Conservation (phyloP, 1,284 basidiomycete species). For the Golubevia pallescens region DNA sequence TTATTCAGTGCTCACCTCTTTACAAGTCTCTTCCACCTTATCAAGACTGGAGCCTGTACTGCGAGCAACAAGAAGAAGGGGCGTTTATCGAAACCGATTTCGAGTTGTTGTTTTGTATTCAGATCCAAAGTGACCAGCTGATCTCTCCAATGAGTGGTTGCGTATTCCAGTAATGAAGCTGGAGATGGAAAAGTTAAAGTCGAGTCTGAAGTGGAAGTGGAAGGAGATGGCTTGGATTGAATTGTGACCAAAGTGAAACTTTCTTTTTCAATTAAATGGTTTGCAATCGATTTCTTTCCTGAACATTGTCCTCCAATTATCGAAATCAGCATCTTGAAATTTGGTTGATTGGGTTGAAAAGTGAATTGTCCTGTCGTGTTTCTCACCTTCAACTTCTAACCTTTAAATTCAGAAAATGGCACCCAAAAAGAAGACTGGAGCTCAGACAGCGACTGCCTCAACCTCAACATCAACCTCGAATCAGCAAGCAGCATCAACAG, state of each 20-base stretch:
- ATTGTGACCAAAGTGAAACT: conserved; percentile 19
- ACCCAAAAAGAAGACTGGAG: no score
- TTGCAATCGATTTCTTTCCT: conserved; percentile 43
- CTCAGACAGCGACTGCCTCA: no score
- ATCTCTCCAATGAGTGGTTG: conserved; percentile 50
- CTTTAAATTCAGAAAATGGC: no score
- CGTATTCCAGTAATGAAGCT: conserved; percentile 42
- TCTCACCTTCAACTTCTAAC: no score
- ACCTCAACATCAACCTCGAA: no score
- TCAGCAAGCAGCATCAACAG: neutral
- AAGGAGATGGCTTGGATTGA: neutral
- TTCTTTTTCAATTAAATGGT: conserved; percentile 37
- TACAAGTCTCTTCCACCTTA: neutral
- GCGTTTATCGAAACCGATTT: conserved; percentile 50
- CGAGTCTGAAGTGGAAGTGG: neutral
- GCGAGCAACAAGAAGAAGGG: conserved; percentile 53
- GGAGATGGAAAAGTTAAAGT: conserved; percentile 5
- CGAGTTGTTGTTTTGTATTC: conserved; percentile 17
- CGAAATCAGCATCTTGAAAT: conserved; percentile 56
- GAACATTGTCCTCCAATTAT: conserved; percentile 39
- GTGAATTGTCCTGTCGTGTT: conserved; percentile 13
- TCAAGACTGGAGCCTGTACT: conserved; percentile 40
- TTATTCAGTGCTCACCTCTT: no score
- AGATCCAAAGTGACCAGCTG: conserved; percentile 50
- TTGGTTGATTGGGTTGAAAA: no score